These are phyloP conservation scores for Xylaria curta DNA, from an alignment of 495 filamentous ascomycete genomes.

Conservation along the genomic window DNA sequence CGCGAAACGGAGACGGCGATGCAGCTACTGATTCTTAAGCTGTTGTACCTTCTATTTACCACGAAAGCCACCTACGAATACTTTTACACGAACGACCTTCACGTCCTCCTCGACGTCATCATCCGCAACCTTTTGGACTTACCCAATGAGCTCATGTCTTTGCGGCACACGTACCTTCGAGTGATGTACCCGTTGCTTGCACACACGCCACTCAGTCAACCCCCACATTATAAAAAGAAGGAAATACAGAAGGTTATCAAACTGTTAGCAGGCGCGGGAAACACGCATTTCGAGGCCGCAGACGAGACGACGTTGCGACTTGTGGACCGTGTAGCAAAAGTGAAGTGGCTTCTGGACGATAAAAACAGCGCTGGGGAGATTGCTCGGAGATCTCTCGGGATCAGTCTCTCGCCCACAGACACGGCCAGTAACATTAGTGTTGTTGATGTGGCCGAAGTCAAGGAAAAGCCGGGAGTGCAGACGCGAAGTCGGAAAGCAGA, in stretches of 20 bases:
- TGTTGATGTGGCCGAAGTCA: slow-evolving; percentile 76
- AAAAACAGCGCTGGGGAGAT: slow-evolving; percentile 50
- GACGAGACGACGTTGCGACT: slow-evolving; percentile 90
- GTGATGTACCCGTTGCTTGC: slow-evolving; percentile 89
- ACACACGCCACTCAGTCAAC: slow-evolving; percentile 84
- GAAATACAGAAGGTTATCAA: slow-evolving; percentile 78
- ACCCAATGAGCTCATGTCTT: slow-evolving; percentile 75
- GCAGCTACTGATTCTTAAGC: slow-evolving; percentile 92
- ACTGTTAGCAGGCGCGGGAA: slow-evolving; percentile 65
- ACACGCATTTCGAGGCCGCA: slow-evolving; percentile 84
- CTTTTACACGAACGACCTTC: slow-evolving; percentile 97
- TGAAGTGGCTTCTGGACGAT: slow-evolving; percentile 75
- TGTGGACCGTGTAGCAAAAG: slow-evolving; percentile 78
- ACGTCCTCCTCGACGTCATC: slow-evolving; percentile 92
- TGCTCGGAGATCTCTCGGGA: slow-evolving; percentile 54
- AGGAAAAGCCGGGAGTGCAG: slow-evolving; percentile 83
- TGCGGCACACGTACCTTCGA: slow-evolving; percentile 97
- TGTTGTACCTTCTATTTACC: slow-evolving; percentile 93
- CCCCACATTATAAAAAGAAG: slow-evolving; percentile 90
- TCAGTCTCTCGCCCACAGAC: slow-evolving; percentile 54
- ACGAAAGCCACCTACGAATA: slow-evolving; percentile 92
- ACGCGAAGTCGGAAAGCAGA: slow-evolving; percentile 70
- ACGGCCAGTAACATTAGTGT: slow-evolving; percentile 69
- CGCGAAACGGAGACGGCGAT: slow-evolving; percentile 92
- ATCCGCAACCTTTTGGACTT: slow-evolving; percentile 95